Evolutionary conservation across 306 rosid species (phyloP).

Genomic region (Lagenaria siceraria): DNA sequence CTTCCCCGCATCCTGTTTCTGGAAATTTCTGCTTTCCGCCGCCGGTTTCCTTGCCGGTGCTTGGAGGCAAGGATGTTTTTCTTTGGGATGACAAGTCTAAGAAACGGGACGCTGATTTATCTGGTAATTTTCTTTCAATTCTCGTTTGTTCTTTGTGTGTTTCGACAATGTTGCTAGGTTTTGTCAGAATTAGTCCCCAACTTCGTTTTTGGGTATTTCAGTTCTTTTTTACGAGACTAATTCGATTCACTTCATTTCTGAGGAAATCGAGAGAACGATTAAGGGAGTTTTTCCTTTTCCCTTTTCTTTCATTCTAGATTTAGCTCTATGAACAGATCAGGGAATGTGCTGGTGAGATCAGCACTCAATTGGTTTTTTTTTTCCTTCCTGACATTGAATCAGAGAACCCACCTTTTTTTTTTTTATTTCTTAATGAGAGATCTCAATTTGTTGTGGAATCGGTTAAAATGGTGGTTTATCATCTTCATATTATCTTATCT

Average conservation of each 20-base stretch:
- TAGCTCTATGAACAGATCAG: background rate
- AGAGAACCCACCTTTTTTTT: background rate
- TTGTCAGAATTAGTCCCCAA: background rate
- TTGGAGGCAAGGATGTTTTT: conserved; percentile 61
- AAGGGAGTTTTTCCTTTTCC: background rate
- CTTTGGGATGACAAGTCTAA: conserved; percentile 55
- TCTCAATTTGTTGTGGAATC: background rate
- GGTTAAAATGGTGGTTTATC: no score
- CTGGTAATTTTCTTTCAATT: conserved; percentile 35
- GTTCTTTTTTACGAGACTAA: background rate
- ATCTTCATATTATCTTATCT: background rate
- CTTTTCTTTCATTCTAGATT: background rate
- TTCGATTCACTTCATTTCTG: background rate
- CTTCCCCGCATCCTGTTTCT: conserved; percentile 41
- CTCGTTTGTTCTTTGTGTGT: background rate
- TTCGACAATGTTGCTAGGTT: background rate
- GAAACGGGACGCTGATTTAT: conserved; percentile 35
- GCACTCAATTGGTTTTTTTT: background rate
- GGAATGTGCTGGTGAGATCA: background rate
- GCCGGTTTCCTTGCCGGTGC: conserved; percentile 53
- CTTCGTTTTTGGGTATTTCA: background rate
- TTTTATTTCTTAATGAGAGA: background rate
- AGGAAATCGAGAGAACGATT: background rate
- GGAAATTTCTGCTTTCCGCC: conserved; percentile 32
- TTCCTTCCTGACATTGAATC: background rate